phyloP scores from a whole-genome alignment of 352 stramenopile genomes.

The Phytophthora citricola region DNA sequence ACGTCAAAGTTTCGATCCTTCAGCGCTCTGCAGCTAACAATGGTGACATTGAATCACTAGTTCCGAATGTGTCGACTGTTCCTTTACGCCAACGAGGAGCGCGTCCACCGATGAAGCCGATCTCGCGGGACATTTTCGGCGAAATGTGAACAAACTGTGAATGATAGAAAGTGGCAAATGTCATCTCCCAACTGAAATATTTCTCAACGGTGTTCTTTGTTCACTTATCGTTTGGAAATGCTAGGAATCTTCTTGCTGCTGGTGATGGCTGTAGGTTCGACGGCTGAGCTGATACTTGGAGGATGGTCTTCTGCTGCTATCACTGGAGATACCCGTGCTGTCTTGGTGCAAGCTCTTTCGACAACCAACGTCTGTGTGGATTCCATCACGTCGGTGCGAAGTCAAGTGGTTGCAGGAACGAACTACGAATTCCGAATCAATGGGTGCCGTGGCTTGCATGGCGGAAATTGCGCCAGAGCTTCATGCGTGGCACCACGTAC shows the following conservation, averaged over 20 bases:
- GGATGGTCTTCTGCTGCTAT: conserved; percentile 15
- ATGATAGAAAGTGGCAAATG: conserved; percentile 16
- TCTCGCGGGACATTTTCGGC: conserved; percentile 52
- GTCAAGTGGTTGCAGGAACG: conserved; percentile 31
- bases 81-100: conserved; percentile 11
- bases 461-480: conserved; percentile 15
- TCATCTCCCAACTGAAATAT: conserved; percentile 8
- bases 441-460: conserved; percentile 16
- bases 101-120: conserved; percentile 34
- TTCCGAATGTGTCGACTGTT: conserved; percentile 33
- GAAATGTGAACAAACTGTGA: conserved; percentile 33
- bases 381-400: conserved; percentile 16
- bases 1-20: conserved; percentile 48
- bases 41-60: conserved; percentile 58
- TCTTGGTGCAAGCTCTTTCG: conserved; percentile 22
- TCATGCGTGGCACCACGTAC: conserved; percentile 11
- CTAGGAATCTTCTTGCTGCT: conserved; percentile 7
- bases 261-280: not conserved
- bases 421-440: conserved; percentile 31
- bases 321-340: conserved; percentile 19
- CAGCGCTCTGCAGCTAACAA: conserved; percentile 29
- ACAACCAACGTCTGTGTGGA: conserved; percentile 18
- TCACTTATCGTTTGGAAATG: conserved; percentile 6
- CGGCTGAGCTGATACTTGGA: conserved; percentile 10
- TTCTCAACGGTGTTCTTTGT: not conserved